Percentiles rank a stretch among this genome's conserved stretches.
These are phyloP conservation scores for Alternaria metachromatica DNA, from an alignment of 2,329 filamentous ascomycete genomes.

Conservation along the genomic window DNA sequence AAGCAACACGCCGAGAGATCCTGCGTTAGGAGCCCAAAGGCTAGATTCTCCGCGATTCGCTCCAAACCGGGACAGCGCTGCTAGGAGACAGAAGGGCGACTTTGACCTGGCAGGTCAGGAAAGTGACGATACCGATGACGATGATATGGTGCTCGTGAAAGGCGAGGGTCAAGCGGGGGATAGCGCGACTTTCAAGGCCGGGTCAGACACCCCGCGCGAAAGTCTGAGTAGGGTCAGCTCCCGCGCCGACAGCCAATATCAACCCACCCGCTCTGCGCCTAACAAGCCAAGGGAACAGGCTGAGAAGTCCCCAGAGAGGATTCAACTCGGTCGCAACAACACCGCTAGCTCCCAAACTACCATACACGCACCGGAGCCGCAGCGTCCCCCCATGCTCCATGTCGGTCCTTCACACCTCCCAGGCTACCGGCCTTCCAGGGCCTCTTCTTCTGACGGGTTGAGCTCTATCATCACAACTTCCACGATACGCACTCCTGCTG, in stretches of 20 bases:
- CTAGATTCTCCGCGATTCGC: slow-evolving; percentile 30
- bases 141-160: slow-evolving; percentile 38
- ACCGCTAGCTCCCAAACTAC: slow-evolving; percentile 31
- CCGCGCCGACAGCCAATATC: slow-evolving; percentile 34
- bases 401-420: slow-evolving; percentile 58
- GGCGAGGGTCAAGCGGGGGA: slow-evolving; percentile 28
- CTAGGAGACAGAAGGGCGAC: slow-evolving; percentile 31
- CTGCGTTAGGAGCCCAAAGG: slow-evolving; percentile 11
- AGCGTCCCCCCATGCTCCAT: slow-evolving; percentile 50
- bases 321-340: slow-evolving; percentile 23
- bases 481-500: slow-evolving; percentile 40
- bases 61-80: slow-evolving; percentile 23
- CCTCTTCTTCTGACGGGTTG: slow-evolving; percentile 55
- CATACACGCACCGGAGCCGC: slow-evolving; percentile 36
- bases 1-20: slow-evolving; percentile 24
- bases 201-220: slow-evolving; percentile 32
- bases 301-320: slow-evolving; percentile 32
- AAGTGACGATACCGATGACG: slow-evolving; percentile 44
- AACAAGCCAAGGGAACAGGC: slow-evolving; percentile 29
- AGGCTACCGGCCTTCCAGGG: slow-evolving; percentile 53
- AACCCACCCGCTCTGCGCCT: slow-evolving; percentile 23
- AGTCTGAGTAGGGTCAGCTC: slow-evolving; percentile 27
- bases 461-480: slow-evolving; percentile 47
- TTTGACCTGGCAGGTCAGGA: slow-evolving; percentile 34
- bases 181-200: slow-evolving; percentile 29